Evolutionary conservation across 441 rosid species (phyloP), one percentile per base, ranked within the genome.

Genomic region (Bruguiera hainesii): DNA sequence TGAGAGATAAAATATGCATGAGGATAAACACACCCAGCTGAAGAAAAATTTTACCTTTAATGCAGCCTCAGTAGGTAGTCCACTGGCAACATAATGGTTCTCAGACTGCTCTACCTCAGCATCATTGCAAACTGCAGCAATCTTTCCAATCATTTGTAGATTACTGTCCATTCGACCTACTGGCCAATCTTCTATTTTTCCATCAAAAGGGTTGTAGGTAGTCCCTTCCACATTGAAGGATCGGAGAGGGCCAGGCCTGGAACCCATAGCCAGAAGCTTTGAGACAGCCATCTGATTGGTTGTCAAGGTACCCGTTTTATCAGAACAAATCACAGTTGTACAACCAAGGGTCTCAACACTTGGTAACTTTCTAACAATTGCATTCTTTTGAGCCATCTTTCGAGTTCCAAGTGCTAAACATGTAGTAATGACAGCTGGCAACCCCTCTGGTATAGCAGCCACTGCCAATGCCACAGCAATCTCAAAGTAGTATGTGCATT

Each of bases 291-390:
- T 93, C 82, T 93, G 96, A 79, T 89, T 93, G 75, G 97, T 93
- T 26, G 98, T 93, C 70, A 90, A 76, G 64, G 98, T 93, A 51
- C 98, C 98, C 1, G 97, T 93, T 80, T 90, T 93, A 56, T 93
- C 98, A 42, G 97, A 93, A 73, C 98, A 93, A 29, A 93, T 90
- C 18, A 93, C 97, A 28, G 98, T 90, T 1, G 97, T 89, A 66
- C 98, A 93, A 30, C 97, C 97, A 76, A 90, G 94, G 65, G 96
- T 93, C 79, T 91, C 98, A 51, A 93, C 97, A 69, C 97, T 90
- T 1, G 98, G 96, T 72, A 93, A 63, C 80, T 90, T 93, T 67
- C 97, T 84, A 70, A 93, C 98, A 63, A 93, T 85, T 61, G 97
- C 97, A 73, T 90, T 90, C 86, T 93, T 93, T 74, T 87, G 97